Evolutionary conservation across 2,329 filamentous ascomycete species (phyloP).

Genomic region (Apiospora marii): DNA sequence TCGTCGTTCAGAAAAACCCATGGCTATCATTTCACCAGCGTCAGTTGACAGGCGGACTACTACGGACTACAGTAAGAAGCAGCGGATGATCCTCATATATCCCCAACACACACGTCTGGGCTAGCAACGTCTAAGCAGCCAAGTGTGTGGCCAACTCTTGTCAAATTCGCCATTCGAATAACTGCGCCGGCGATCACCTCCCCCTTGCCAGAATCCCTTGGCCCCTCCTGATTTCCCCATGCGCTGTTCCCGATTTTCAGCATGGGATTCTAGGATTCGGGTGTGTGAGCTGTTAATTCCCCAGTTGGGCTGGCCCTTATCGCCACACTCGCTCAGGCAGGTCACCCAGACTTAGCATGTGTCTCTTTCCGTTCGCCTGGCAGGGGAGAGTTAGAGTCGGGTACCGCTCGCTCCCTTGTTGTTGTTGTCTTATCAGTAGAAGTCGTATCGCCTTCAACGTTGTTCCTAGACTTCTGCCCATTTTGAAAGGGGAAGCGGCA

Average conservation of each 20-base stretch:
- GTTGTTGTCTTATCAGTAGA: neutral
- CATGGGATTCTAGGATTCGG: conserved; percentile 17
- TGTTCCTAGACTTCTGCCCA: neutral
- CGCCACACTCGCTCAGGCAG: neutral
- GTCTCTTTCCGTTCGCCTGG: neutral
- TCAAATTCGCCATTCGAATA: neutral
- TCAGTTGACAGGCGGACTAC: neutral
- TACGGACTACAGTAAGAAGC: neutral
- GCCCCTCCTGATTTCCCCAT: neutral
- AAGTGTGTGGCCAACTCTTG: neutral
- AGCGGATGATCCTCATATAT: neutral
- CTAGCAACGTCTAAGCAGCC: neutral
- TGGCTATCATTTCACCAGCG: neutral
- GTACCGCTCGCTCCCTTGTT: neutral
- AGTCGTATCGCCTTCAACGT: neutral
- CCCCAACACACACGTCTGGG: neutral
- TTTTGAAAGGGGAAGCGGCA: neutral
- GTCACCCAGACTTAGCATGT: neutral
- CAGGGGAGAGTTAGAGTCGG: too few relatives aligned
- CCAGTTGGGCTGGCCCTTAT: neutral
- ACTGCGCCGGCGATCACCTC: neutral
- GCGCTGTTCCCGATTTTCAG: neutral
- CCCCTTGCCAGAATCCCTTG: too few relatives aligned
- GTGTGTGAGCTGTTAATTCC: neutral
- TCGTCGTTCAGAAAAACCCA: neutral